These are phyloP conservation scores for Paspalum vaginatum DNA, from an alignment of 176 grass and related monocot species.

Conservation along the genomic window DNA sequence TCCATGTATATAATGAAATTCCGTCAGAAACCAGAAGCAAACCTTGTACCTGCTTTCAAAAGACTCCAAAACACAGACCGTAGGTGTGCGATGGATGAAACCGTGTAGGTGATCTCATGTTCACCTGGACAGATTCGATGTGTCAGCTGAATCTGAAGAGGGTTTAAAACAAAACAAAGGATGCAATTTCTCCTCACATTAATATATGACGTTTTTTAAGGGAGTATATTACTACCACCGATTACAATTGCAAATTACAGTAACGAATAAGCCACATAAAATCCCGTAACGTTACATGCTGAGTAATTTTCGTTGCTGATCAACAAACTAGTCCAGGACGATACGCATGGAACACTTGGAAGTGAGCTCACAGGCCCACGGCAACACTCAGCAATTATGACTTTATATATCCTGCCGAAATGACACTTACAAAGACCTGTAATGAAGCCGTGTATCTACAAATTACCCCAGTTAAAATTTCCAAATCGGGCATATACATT, in stretches of 20 bases:
- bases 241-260: too few relatives aligned
- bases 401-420: slow-evolving; percentile 28
- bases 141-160: too few relatives aligned
- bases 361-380: not conserved
- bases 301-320: not conserved
- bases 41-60: too few relatives aligned
- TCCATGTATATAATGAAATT: not conserved
- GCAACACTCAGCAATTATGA: slow-evolving; percentile 16
- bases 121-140: too few relatives aligned
- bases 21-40: not conserved
- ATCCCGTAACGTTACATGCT: not conserved
- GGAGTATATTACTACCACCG: too few relatives aligned
- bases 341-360: not conserved
- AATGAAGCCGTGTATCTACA: slow-evolving; percentile 44
- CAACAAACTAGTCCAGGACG: not conserved
- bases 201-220: too few relatives aligned
- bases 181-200: too few relatives aligned
- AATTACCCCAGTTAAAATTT: slow-evolving; percentile 26
- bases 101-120: too few relatives aligned
- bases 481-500: slow-evolving; percentile 41
- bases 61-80: too few relatives aligned
- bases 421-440: slow-evolving; percentile 15
- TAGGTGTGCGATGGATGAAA: too few relatives aligned
- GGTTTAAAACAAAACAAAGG: too few relatives aligned
- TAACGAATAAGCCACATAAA: too few relatives aligned